Evolutionary conservation across 257 asterid genomes (phyloP).

Genomic region (Penstemon davidsonii): DNA sequence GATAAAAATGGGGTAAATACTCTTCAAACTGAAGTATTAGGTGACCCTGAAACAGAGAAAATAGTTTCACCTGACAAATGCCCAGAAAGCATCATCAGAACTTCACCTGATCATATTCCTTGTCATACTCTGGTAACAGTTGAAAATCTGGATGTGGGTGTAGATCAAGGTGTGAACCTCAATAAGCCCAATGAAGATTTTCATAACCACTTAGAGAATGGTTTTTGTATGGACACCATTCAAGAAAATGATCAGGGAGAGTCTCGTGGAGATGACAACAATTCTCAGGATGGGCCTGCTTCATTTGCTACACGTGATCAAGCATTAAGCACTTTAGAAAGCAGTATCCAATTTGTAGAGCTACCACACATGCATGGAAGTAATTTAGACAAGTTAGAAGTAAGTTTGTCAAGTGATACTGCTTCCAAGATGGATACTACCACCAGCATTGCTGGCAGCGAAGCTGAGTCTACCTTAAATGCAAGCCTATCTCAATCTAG

Average conservation of each 20-base stretch:
- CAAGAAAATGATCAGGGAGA: slow-evolving; percentile 28
- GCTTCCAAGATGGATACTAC: slow-evolving; percentile 28
- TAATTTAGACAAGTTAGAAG: slow-evolving; percentile 33
- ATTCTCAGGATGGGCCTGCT: slow-evolving; percentile 17
- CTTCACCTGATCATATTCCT: slow-evolving; percentile 27
- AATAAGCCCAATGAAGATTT: slow-evolving; percentile 13
- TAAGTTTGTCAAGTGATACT: slow-evolving; percentile 26
- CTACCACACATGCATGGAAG: slow-evolving; percentile 29
- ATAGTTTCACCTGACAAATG: slow-evolving; percentile 14
- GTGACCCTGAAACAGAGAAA: slow-evolving; percentile 30
- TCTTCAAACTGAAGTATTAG: slow-evolving; percentile 28
- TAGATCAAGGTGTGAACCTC: slow-evolving; percentile 15
- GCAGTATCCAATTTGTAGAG: slow-evolving; percentile 34
- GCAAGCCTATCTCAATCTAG: slow-evolving; percentile 47
- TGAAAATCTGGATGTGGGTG: slow-evolving; percentile 23
- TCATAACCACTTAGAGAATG: slow-evolving; percentile 27
- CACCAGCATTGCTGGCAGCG: slow-evolving; percentile 29
- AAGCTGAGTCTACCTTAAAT: slow-evolving; percentile 34
- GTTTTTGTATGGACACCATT: slow-evolving; percentile 7
- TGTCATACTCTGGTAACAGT: slow-evolving; percentile 21
- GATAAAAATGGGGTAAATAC: slow-evolving; percentile 26
- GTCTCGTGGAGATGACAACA: slow-evolving; percentile 21
- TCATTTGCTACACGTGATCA: slow-evolving; percentile 27
- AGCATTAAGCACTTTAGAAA: slow-evolving; percentile 27
- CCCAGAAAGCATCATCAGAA: slow-evolving; percentile 24